phyloP scores from a whole-genome alignment of 2,329 filamentous ascomycete species.

The Claviceps africana region DNA sequence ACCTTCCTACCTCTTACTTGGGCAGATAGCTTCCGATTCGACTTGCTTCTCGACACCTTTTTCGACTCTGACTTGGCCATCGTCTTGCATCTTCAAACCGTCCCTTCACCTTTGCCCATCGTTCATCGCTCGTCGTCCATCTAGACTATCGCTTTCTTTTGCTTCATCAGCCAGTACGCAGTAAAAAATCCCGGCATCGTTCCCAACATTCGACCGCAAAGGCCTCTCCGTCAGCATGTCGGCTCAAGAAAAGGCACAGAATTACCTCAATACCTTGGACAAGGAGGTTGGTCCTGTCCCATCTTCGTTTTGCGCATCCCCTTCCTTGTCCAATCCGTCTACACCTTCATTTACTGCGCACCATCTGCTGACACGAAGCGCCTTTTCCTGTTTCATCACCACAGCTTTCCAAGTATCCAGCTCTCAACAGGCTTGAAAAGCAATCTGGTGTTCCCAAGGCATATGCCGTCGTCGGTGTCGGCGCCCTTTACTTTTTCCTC shows the following conservation, averaged over 20 bases:
- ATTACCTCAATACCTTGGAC: conserved; percentile 67
- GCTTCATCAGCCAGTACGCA: background rate
- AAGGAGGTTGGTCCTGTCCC: conserved; percentile 51
- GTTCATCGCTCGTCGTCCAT: background rate
- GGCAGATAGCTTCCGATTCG: background rate
- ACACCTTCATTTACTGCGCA: conserved; percentile 9
- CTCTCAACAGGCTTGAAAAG: conserved; percentile 75
- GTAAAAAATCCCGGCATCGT: conserved; percentile 3
- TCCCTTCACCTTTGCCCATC: too few relatives aligned
- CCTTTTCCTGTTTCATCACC: background rate
- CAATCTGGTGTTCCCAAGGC: conserved; percentile 72
- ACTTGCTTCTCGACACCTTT: conserved; percentile 7
- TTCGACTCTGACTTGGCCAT: background rate
- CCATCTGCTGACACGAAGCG: conserved; percentile 10
- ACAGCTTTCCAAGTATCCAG: conserved; percentile 73
- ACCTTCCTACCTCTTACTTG: too few relatives aligned
- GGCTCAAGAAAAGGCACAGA: conserved; percentile 62
- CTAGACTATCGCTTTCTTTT: conserved; percentile 6
- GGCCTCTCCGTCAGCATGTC: conserved; percentile 41
- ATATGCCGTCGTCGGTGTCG: conserved; percentile 65
- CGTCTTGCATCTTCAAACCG: background rate
- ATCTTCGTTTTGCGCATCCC: background rate
- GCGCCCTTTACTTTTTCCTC: conserved; percentile 73
- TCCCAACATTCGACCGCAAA: conserved; percentile 7
- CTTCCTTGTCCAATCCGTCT: background rate